phyloP scores from a whole-genome alignment of 306 rosid species.

The Ormosia emarginata region DNA sequence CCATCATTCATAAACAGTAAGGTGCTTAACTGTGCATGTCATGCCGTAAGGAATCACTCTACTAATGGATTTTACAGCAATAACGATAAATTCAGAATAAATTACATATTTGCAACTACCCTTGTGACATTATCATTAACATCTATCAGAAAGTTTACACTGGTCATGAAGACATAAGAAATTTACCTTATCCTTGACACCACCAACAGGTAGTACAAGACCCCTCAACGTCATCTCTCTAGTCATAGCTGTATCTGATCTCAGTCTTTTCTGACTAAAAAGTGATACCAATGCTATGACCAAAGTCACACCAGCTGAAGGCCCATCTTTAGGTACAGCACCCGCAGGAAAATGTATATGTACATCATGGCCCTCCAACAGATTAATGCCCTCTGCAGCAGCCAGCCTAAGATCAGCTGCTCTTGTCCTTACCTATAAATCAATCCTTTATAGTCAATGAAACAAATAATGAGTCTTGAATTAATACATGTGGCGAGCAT shows the following conservation, averaged over 20 bases:
- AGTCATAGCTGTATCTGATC: constrained; percentile 98
- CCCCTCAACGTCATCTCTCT: constrained; percentile 99
- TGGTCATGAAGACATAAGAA: not conserved
- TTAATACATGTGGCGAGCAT: not conserved
- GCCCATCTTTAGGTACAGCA: constrained; percentile 98
- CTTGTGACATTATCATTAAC: constrained; percentile 4
- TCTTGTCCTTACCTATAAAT: constrained; percentile 78
- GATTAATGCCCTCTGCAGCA: constrained; percentile 56
- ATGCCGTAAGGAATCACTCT: constrained; percentile 15
- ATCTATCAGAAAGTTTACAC: not conserved
- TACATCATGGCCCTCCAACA: constrained; percentile 87
- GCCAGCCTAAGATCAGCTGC: constrained; percentile 73
- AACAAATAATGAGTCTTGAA: constrained; percentile 14
- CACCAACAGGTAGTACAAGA: constrained; percentile 95
- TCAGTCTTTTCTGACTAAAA: constrained; percentile 70
- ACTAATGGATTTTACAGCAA: not conserved
- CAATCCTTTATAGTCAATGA: constrained; percentile 23
- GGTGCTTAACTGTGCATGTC: not conserved
- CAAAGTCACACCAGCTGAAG: constrained; percentile 98
- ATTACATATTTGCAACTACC: not conserved
- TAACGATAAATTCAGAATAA: constrained; percentile 9
- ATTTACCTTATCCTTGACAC: constrained; percentile 93
- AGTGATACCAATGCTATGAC: constrained; percentile 94
- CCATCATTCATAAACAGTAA: not conserved
- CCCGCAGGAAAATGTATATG: constrained; percentile 99